Percentiles rank a stretch among this genome's conserved stretches.
Evolutionary conservation across 106 monocot genomes (phyloP).

Genomic region (Triglochin maritima): DNA sequence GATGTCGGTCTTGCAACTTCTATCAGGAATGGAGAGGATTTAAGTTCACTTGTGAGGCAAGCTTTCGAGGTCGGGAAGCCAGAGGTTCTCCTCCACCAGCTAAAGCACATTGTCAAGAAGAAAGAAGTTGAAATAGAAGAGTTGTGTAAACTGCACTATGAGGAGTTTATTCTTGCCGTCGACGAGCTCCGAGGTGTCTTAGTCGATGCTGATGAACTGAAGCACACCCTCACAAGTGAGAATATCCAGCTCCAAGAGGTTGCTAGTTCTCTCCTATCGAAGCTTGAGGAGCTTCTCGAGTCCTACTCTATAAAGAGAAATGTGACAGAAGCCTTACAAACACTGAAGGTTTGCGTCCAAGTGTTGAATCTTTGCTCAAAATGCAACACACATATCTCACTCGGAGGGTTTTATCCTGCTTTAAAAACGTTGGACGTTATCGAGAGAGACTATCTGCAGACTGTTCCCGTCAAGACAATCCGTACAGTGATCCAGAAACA

Average conservation of each 20-base stretch:
- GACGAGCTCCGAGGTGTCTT: slow-evolving; percentile 63
- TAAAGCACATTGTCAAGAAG: slow-evolving; percentile 35
- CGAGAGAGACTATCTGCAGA: slow-evolving; percentile 34
- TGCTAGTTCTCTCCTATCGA: slow-evolving; percentile 31
- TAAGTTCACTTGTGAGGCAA: slow-evolving; percentile 40
- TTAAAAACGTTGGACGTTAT: slow-evolving; percentile 38
- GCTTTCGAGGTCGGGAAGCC: slow-evolving; percentile 57
- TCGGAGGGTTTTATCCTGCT: slow-evolving; percentile 33
- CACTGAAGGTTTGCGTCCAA: slow-evolving; percentile 29
- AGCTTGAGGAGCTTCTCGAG: slow-evolving; percentile 48
- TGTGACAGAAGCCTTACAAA: slow-evolving; percentile 31
- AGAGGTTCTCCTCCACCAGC: slow-evolving; percentile 39
- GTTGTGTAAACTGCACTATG: slow-evolving; percentile 58
- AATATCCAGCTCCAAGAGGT: slow-evolving; percentile 44
- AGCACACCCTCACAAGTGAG: slow-evolving; percentile 29
- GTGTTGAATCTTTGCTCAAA: slow-evolving; percentile 35
- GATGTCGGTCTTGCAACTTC: slow-evolving; percentile 24
- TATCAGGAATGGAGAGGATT: slow-evolving; percentile 52
- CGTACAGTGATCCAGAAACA: slow-evolving; percentile 29
- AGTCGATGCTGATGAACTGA: slow-evolving; percentile 58
- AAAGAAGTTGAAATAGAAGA: slow-evolving; percentile 78
- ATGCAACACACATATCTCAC: slow-evolving; percentile 34
- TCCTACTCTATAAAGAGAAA: slow-evolving; percentile 44
- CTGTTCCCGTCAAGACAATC: slow-evolving; percentile 30
- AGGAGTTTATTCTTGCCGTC: slow-evolving; percentile 63